A percentile compares a stretch with the other conserved stretches of the same genome.
phyloP scores from a whole-genome alignment of 768 basidiomycete species.

The Solioccasus polychromus region DNA sequence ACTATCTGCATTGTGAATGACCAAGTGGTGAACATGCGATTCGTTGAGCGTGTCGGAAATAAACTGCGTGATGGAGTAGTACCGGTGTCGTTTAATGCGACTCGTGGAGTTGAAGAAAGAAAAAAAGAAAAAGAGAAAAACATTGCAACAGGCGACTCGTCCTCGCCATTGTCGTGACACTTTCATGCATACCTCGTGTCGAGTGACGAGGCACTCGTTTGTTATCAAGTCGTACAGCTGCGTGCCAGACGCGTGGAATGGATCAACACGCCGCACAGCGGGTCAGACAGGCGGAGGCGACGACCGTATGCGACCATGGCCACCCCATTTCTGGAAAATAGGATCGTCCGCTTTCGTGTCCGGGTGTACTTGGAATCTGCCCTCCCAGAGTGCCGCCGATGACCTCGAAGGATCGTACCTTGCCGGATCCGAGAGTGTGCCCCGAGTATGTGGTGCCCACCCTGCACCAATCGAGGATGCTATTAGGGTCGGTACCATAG shows the following conservation, averaged over 20 bases:
- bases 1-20: slow-evolving; percentile 14
- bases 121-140: background rate
- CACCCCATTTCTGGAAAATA: slow-evolving; percentile 34
- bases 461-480: slow-evolving; percentile 71
- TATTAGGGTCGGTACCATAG: slow-evolving; percentile 73
- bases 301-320: slow-evolving; percentile 8
- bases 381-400: slow-evolving; percentile 80
- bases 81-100: background rate
- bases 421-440: slow-evolving; percentile 71
- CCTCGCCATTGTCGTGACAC: slow-evolving; percentile 6
- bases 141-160: background rate
- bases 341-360: slow-evolving; percentile 73
- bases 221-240: slow-evolving; percentile 4
- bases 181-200: slow-evolving; percentile 12
- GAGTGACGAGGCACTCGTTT: slow-evolving; percentile 5
- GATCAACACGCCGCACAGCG: background rate
- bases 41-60: background rate
- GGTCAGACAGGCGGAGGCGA: slow-evolving; percentile 19
- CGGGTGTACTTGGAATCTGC: slow-evolving; percentile 84
- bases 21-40: background rate
- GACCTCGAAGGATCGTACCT: slow-evolving; percentile 75
- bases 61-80: background rate
- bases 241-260: background rate
- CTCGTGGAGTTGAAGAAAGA: background rate
- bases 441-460: slow-evolving; percentile 53